Conservation (phyloP, 305 asterid genomes). For the Euphrasia arctica region DNA sequence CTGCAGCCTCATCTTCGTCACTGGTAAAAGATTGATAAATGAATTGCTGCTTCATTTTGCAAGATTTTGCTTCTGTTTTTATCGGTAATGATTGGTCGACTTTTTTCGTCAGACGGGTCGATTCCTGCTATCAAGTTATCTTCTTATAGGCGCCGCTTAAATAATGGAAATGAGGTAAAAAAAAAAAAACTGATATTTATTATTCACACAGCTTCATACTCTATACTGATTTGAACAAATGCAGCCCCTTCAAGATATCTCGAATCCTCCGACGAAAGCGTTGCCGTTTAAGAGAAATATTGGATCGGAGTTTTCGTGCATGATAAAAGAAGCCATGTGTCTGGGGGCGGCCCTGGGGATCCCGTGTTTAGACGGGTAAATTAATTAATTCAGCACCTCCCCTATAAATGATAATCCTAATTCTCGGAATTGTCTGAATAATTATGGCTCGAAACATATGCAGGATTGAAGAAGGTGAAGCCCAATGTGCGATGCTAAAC, state of each 20-base stretch:
- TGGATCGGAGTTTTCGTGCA: slow-evolving; percentile 91
- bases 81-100: background rate
- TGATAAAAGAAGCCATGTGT: slow-evolving; percentile 85
- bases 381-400: too few species aligned
- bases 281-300: slow-evolving; percentile 61
- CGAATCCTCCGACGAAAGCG: slow-evolving; percentile 31
- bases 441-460: slow-evolving; percentile 21
- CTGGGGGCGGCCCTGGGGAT: slow-evolving; percentile 83
- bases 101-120: slow-evolving; percentile 57
- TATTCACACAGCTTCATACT: slow-evolving; percentile 2
- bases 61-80: background rate
- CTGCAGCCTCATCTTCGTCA: slow-evolving; percentile 80
- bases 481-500: slow-evolving; percentile 87
- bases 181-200: background rate
- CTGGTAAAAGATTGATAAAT: slow-evolving; percentile 41
- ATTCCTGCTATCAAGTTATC: slow-evolving; percentile 80
- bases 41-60: too few species aligned
- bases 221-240: slow-evolving; percentile 14
- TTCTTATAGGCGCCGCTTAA: slow-evolving; percentile 75
- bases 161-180: slow-evolving; percentile 61
- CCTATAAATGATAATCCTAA: background rate
- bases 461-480: slow-evolving; percentile 99
- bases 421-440: slow-evolving; percentile 19
- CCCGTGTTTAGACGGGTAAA: slow-evolving; percentile 93
- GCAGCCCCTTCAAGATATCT: slow-evolving; percentile 48